Evolutionary conservation across 805 yeast species (phyloP), one percentile per base, ranked within the genome.

Genomic region (Kuraishia ogatae): DNA sequence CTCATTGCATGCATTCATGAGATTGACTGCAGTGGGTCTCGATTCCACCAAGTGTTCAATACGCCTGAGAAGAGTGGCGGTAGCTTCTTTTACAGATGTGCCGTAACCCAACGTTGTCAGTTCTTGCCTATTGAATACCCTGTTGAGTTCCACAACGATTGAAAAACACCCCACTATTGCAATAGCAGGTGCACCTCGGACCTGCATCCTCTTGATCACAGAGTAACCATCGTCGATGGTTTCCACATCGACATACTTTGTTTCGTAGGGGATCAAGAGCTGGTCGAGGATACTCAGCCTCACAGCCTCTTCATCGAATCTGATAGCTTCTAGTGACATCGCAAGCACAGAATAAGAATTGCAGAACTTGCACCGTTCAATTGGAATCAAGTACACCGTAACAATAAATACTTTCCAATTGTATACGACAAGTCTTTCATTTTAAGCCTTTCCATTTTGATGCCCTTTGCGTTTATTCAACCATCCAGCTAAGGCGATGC

Each of bases 111-210:
- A 67, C 39, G 66, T 63, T 4, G 57, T 52, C 5, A 51, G 50
- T 2, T 63, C 58, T 1, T 66, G 67, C 29, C 57, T 60, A 39
- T 58, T 66, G 52, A 73, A 51, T 55, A 64, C 63, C 65, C 62
- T 62, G 55, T 70, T 71, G 2, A 82, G 69, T 60, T 93, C 97
- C n/a, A 87, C 83, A 1, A 89, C 85, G 2, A 93, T 79, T 1
- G 97, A 81, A 57, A 92, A 78, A 1, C 91, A 84, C 4, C 97
- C 98, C 2, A 93, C 97, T 56, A 93, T 89, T 58, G 97, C 97
- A 66, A 93, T 93, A 1, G 98, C 98, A 0, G 99, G 99, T 0
- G 99, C 99, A 46, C 99, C 99, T 67, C 99, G 79, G 3, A 96
- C 97, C 63, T 89, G 91, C 99, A 93, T 93, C 56, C 77, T 77